phyloP scores from a whole-genome alignment of 768 basidiomycete species.

The Hydnum rufescens region DNA sequence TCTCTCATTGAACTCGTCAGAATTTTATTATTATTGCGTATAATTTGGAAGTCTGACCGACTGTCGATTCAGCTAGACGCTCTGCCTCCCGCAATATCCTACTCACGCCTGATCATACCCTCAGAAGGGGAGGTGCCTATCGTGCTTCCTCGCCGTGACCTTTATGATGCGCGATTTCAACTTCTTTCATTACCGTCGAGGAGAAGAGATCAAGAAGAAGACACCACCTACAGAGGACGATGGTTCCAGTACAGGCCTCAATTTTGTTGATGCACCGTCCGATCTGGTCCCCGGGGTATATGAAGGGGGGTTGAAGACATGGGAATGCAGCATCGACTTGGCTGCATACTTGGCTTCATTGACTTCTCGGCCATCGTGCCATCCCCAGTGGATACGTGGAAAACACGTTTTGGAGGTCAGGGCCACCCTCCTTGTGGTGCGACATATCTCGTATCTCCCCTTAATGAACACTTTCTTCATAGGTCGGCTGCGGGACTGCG shows the following conservation, averaged over 20 bases:
- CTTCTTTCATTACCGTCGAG: conserved; percentile 20
- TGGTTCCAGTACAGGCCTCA: conserved; percentile 21
- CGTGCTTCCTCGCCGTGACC: conserved; percentile 52
- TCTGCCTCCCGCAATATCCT: conserved; percentile 59
- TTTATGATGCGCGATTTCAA: conserved; percentile 95
- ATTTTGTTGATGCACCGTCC: conserved; percentile 62
- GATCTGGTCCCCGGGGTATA: conserved; percentile 86
- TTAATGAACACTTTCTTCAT: not conserved
- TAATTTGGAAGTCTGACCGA: no score
- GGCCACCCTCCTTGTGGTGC: not conserved
- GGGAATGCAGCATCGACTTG: conserved; percentile 89
- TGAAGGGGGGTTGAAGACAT: conserved; percentile 93
- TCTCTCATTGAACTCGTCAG: no score
- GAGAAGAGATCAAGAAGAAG: conserved; percentile 9
- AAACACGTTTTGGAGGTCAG: no score
- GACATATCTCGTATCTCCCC: not conserved
- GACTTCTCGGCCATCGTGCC: conserved; percentile 12
- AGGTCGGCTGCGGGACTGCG: conserved; percentile 91
- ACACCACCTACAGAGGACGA: no score
- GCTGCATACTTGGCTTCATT: conserved; percentile 31
- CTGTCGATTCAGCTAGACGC: conserved; percentile 34
- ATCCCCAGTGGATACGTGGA: no score
- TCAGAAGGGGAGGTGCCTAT: conserved; percentile 16
- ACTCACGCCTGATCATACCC: conserved; percentile 47
- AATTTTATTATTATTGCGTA: no score